Evolutionary conservation across 768 basidiomycete genomes (phyloP), one percentile per base, ranked within the genome.

Genomic region (Fomitopsis serialis): DNA sequence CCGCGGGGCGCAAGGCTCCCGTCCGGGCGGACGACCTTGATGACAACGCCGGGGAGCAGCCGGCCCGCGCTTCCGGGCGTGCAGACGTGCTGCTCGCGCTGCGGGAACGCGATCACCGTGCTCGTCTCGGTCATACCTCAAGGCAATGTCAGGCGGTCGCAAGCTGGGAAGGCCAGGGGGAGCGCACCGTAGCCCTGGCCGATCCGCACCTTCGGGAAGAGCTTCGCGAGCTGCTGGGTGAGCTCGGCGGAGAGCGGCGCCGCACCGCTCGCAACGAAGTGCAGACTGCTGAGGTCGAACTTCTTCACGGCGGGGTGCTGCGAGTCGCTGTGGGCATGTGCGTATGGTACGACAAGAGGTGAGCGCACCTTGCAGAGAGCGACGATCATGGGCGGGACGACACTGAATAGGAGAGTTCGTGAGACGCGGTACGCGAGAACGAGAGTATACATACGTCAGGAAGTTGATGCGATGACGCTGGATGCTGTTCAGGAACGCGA

Each of bases 161-260:
- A 1, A 35, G 7, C 23, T 7, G 32, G 19, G 40, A 13, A 25
- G 5, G n/a, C 17, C 2, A 23, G 46, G 22, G 19, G 15, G 46
- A 27, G n/a, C 11, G 21, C 58, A 81, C 82, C 82, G 63, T 83
- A 85, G 15, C 75, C 77, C 62, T 85, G 84, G n/a, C 79, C 81
- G n/a, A 85, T 72, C 51, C 69, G 68, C 1, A 74, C 73, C 15
- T 70, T 58, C 0, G 84, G 84, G 32, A 85, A 75, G 32, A 77
- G 56, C 36, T 71, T 63, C 17, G 63, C 61, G 23, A 82, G 67
- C 57, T 72, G 73, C 32, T 71, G 63, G 56, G 76, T 79, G n/a
- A 81, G 61, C 56, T 82, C 78, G 27, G 65, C 57, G 0, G 80
- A 75, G 43, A 84, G 71, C 42, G 84, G 84, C 8, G 83, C 84